Evolutionary conservation across 805 yeast species (phyloP), one percentile per base, ranked within the genome.

Genomic region (Wickerhamiella lipophila): DNA sequence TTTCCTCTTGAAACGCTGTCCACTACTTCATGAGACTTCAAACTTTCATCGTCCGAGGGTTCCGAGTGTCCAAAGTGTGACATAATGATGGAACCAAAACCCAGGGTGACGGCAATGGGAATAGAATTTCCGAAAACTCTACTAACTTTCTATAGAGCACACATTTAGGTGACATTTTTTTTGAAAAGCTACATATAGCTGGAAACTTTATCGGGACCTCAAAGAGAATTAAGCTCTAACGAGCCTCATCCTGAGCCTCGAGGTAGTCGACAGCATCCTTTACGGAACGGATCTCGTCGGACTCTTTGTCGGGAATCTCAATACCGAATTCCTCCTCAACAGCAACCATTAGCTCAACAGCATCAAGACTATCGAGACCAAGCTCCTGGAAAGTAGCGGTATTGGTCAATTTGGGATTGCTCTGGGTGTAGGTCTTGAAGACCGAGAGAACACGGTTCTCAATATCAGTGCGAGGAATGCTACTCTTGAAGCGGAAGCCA

Each of bases 301-400:
- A 92, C 59, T 85, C 84, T 65, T 83, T 80, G 70, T 66, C 67
- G 47, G 57, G 61, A 55, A 64, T 64, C 59, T 61, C 72, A 52
- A 72, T 64, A 50, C 71, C 72, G 56, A 81, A 81, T 65, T 81
- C 88, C 73, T 88, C 96, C 73, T 89, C 98, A 61, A 89, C 81
- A 50, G 95, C 95, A 67, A 92, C 95, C 59, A 92, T 75, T 49
- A 92, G 88, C 71, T 89, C 98, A 54, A 89, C 95, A 54, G 92
- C 83, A 63, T 89, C 98, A 57, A 89, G 75, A 8, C 95, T 84
- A 68, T 89, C 98, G 63, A 84, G 75, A n/a, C 88, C 89, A 57
- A 84, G 75, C 61, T 84, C 94, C 48, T 60, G 60, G 55, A 72
- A 64, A 30, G 65, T 58, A 35, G 73, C 64, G 49, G 62, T 60